phyloP scores from a whole-genome alignment of 352 stramenopile species.

The Globisporangium cystogenes region DNA sequence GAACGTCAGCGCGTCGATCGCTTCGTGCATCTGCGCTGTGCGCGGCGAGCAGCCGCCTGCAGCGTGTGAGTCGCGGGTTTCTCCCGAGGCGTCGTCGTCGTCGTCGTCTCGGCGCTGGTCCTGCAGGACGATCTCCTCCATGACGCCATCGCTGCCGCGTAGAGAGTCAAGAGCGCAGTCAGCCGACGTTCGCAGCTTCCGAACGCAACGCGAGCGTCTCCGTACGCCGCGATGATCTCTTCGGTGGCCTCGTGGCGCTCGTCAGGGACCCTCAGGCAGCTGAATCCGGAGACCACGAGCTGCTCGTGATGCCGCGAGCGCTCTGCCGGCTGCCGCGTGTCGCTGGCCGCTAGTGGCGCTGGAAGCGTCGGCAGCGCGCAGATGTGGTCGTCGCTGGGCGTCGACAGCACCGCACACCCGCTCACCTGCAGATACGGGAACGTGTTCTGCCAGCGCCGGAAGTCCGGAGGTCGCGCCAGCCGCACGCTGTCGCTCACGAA shows the following conservation, averaged over 20 bases:
- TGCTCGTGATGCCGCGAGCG: not conserved
- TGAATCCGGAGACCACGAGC: slow-evolving; percentile 5
- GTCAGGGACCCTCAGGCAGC: slow-evolving; percentile 2
- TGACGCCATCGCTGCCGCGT: slow-evolving; percentile 26
- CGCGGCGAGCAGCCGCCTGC: slow-evolving; percentile 13
- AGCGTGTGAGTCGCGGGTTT: not conserved
- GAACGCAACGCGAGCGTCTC: slow-evolving; percentile 9
- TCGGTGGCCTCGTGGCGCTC: slow-evolving; percentile 11
- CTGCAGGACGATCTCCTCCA: slow-evolving; percentile 35
- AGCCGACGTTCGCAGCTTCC: not conserved
- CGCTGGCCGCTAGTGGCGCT: slow-evolving; percentile 1
- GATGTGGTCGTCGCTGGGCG: slow-evolving; percentile 36
- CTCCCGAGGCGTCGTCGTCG: slow-evolving; percentile 2
- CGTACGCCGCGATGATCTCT: slow-evolving; percentile 20
- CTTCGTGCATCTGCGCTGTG: slow-evolving; percentile 22
- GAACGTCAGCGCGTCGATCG: slow-evolving; percentile 29
- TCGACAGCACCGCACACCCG: slow-evolving; percentile 17
- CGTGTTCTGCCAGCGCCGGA: slow-evolving; percentile 35
- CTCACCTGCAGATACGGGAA: slow-evolving; percentile 41
- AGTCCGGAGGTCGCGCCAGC: slow-evolving; percentile 32
- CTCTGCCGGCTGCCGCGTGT: not conserved
- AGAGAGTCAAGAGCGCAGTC: slow-evolving; percentile 1
- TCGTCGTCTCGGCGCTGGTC: slow-evolving; percentile 8
- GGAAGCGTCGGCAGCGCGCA: slow-evolving; percentile 12
- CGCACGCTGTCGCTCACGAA: slow-evolving; percentile 48